Evolutionary conservation across 257 asterid genomes (phyloP), one percentile per base, ranked within the genome.

Genomic region (Solanum arcanum): DNA sequence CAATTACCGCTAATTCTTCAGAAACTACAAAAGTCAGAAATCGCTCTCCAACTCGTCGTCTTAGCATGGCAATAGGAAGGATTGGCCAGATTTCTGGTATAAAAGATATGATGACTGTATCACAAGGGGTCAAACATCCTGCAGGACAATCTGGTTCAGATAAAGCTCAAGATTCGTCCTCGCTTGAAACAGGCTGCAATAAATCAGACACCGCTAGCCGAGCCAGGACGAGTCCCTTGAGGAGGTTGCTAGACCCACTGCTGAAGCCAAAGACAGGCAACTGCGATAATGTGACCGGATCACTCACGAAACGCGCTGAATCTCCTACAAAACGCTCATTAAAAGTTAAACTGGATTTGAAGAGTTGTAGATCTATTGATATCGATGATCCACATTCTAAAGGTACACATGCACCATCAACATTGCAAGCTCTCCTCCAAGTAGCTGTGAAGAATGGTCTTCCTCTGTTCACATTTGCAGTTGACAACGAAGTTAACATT

Each of bases 391-490:
- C 91, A 29, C 88, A 49, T 87, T 66, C 83, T 87, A 86, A 83
- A 81, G 88, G 87, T 69, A 92, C 86, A 74, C 85, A 87, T 47
- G 91, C 89, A 83, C 84, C 92, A 81, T 64, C 91, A 33, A 88
- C 86, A 25, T 87, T 84, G 85, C 98, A 92, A 92, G 98, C 98
- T 56, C 97, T 94, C 83, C 90, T 95, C 52, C 98, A 93, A 72
- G 95, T 94, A 89, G 92, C 98, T 46, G 88, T 92, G 68, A 95
- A 91, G 90, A 95, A 94, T 44, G 98, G 94, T 18, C 93, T 92
- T 90, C 98, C 98, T 84, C 90, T 93, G 20, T 94, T 91, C 90
- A 95, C 95, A 77, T 94, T 95, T 90, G 94, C 98, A 27, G 97
- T 93, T 64, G 97, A 94, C 83, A 91, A 92, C 72, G 90, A 92